These are phyloP conservation scores for Fraxinus albicans DNA, from an alignment of 305 asterid species.

Conservation along the genomic window DNA sequence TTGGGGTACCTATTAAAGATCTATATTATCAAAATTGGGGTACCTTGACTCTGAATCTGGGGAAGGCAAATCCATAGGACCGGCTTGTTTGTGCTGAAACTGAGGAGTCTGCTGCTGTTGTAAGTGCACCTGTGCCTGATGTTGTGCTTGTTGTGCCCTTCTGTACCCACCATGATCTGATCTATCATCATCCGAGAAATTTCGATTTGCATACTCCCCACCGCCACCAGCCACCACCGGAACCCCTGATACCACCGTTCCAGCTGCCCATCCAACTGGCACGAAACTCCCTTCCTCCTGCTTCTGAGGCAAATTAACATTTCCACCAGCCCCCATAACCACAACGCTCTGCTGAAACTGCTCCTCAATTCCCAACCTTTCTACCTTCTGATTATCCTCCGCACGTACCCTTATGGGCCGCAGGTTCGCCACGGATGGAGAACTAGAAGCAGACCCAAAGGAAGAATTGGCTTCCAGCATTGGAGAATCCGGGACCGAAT, in stretches of 20 bases:
- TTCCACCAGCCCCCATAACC: slow-evolving; percentile 25
- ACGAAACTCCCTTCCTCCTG: slow-evolving; percentile 32
- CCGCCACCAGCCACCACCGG: slow-evolving; percentile 30
- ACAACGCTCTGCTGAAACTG: slow-evolving; percentile 35
- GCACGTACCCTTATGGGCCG: slow-evolving; percentile 42
- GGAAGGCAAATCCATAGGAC: slow-evolving; percentile 58
- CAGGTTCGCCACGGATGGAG: slow-evolving; percentile 40
- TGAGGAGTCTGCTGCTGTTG: slow-evolving; percentile 46
- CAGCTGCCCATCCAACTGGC: slow-evolving; percentile 19
- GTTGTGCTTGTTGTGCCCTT: slow-evolving; percentile 49
- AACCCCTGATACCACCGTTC: slow-evolving; percentile 17
- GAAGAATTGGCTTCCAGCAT: slow-evolving; percentile 45
- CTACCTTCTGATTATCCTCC: slow-evolving; percentile 32
- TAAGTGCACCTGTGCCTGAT: slow-evolving; percentile 42
- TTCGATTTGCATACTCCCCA: slow-evolving; percentile 29
- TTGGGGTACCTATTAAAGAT: slow-evolving; percentile 35
- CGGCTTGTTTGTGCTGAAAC: slow-evolving; percentile 53
- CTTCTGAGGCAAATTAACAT: slow-evolving; percentile 22
- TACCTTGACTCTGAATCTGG: slow-evolving; percentile 91
- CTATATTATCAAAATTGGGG: background rate
- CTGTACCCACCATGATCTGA: slow-evolving; percentile 48
- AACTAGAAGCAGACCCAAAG: slow-evolving; percentile 43
- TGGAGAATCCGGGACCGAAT: slow-evolving; percentile 52
- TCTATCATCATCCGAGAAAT: slow-evolving; percentile 42
- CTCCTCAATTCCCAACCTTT: slow-evolving; percentile 39